Conservation (phyloP, 495 filamentous ascomycete species). For the Talaromyces stipitatus region DNA sequence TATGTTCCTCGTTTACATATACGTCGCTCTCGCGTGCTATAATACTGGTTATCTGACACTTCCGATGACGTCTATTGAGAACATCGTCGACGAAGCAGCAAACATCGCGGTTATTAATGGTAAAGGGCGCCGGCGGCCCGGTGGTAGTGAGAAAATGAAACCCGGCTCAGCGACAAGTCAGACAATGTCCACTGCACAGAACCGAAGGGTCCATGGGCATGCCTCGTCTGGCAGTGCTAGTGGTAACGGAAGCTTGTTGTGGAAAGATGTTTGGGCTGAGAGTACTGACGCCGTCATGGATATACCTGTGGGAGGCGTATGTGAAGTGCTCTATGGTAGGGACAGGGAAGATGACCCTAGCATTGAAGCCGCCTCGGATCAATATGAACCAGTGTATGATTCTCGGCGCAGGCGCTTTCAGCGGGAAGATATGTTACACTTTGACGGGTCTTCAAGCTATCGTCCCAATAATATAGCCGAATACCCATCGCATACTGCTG, state of each 20-base stretch:
- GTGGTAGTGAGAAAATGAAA: constrained; percentile 36
- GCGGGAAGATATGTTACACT: not conserved
- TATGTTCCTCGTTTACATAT: constrained; percentile 84
- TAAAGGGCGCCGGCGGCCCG: constrained; percentile 49
- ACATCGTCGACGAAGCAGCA: constrained; percentile 85
- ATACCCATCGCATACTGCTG: not conserved
- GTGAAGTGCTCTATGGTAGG: constrained; percentile 63
- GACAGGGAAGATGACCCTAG: constrained; percentile 29
- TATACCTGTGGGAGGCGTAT: constrained; percentile 92
- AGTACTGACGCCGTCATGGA: constrained; percentile 98
- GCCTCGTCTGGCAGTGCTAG: constrained; percentile 1
- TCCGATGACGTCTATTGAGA: constrained; percentile 73
- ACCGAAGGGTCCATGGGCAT: constrained; percentile 34
- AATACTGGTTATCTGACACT: constrained; percentile 85
- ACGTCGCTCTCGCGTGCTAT: constrained; percentile 84
- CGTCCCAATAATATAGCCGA: not conserved
- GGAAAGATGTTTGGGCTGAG: constrained; percentile 77
- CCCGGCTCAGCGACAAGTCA: constrained; percentile 40
- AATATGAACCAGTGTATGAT: not conserved
- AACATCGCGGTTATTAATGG: constrained; percentile 76
- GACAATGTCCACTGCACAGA: constrained; percentile 36
- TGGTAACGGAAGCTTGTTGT: constrained; percentile 40
- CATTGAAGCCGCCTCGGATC: not conserved
- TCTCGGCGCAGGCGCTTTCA: not conserved
- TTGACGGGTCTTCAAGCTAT: not conserved